Evolutionary conservation across 495 filamentous ascomycete genomes (phyloP), one percentile per base, ranked within the genome.

Genomic region (Sporormia fimetaria): DNA sequence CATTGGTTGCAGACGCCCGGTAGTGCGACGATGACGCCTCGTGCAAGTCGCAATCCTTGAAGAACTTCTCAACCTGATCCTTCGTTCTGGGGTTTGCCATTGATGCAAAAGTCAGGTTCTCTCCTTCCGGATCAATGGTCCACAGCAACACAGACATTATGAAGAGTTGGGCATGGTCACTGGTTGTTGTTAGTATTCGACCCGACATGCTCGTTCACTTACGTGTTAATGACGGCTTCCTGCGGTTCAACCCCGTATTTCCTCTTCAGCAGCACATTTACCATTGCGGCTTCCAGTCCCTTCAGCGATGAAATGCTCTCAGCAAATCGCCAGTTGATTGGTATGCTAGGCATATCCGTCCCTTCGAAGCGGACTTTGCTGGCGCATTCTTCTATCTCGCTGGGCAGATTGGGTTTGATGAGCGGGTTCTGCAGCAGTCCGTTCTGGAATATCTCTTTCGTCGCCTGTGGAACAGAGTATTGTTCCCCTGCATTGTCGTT

Each of bases 1-100:
- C 64, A 44, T 73, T 75, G 0, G 72, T 74, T 12, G 52, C 56
- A 5, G 50, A 31, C 3, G 23, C 22, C 5, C 61, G 37, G 50
- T 69, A 55, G 10, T 45, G 28, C 21, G 32, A 47, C 1, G 16
- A 40, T 22, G 23, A 20, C 8, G 32, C 17, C 15, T 47, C 33
- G 28, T 59, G 45, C 23, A 57, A 21, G 35, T 59, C 60, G n/a
- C 20, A 26, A 33, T 48, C 37, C 37, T 30, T 54, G 49, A 45
- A 53, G 30, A 42, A 54, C 40, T 47, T 46, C 36, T 50, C 40
- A 49, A 44, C 30, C 14, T 42, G 14, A 6, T 39, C 42, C 35
- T 34, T 47, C 40, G 33, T 40, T 21, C 44, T 29, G 34, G 46
- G 25, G 12, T 23, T 25, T 20, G 26, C 33, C 11, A 12, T 21